Conservation (phyloP, 805 yeast genomes). For the Metschnikowia baotianmanensis region DNA sequence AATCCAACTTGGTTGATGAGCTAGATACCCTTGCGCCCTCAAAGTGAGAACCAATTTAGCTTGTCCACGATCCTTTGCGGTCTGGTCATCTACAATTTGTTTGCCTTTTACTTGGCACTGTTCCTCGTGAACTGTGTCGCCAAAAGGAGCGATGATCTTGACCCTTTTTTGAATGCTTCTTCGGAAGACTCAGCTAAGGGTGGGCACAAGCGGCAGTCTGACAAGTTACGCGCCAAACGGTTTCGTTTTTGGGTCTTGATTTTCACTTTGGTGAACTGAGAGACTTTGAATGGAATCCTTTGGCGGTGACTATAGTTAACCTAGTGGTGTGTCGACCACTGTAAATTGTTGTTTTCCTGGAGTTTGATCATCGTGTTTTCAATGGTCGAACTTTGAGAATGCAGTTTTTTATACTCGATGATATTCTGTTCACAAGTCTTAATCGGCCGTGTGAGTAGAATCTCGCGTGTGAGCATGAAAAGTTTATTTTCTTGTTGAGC, state of each 20-base stretch:
- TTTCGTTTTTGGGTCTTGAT: slow-evolving; percentile 36
- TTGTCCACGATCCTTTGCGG: slow-evolving; percentile 86
- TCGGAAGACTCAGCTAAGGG: slow-evolving; percentile 83
- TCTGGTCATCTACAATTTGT: slow-evolving; percentile 73
- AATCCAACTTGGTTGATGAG: slow-evolving; percentile 99
- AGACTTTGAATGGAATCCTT: slow-evolving; percentile 53
- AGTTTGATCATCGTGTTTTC: too few relatives aligned
- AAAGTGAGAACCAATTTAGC: slow-evolving; percentile 77
- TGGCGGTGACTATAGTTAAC: slow-evolving; percentile 97
- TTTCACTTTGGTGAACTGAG: too few relatives aligned
- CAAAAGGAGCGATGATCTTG: slow-evolving; percentile 99
- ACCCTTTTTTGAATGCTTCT: slow-evolving; percentile 82
- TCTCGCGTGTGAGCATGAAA: too few relatives aligned
- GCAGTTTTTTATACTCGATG: too few relatives aligned
- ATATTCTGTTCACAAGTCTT: too few relatives aligned
- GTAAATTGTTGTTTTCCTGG: slow-evolving; percentile 2
- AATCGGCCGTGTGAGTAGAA: too few relatives aligned
- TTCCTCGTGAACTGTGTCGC: slow-evolving; percentile 31
- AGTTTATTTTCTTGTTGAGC: too few relatives aligned
- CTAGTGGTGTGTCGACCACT: slow-evolving; percentile 99
- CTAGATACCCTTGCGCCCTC: slow-evolving; percentile 84
- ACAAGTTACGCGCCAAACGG: slow-evolving; percentile 63
- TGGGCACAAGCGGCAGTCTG: slow-evolving; percentile 99
- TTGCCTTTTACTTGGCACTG: slow-evolving; percentile 43
- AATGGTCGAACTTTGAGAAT: too few relatives aligned